phyloP scores from a whole-genome alignment of 192 early-diverging fungal species.

The Spizellomyces punctatus region DNA sequence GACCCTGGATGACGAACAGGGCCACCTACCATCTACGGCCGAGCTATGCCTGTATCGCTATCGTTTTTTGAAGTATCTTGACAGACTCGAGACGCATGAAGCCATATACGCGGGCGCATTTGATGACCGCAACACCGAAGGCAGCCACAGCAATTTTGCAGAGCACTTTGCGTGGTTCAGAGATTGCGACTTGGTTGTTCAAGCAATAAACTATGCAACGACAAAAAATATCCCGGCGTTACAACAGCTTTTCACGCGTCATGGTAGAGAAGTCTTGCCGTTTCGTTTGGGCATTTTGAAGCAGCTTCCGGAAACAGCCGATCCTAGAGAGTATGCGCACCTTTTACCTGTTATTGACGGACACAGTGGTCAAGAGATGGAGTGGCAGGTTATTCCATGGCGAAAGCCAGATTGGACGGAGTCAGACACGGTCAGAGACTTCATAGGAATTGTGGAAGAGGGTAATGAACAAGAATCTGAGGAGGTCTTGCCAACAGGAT shows the following conservation, averaged over 20 bases:
- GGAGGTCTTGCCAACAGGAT: background rate
- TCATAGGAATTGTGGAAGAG: conserved; percentile 36
- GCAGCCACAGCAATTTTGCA: conserved; percentile 34
- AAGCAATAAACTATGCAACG: conserved; percentile 61
- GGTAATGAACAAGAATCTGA: conserved; percentile 27
- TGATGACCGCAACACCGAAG: conserved; percentile 10
- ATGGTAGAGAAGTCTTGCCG: conserved; percentile 59
- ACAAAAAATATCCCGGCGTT: conserved; percentile 59
- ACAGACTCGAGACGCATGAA: conserved; percentile 63
- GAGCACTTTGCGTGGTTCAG: conserved; percentile 59
- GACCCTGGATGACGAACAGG: background rate
- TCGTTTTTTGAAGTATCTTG: conserved; percentile 62
- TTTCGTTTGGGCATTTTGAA: conserved; percentile 62
- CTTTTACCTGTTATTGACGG: conserved; percentile 34
- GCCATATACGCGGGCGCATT: conserved; percentile 47
- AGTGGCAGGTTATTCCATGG: conserved; percentile 57
- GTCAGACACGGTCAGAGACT: conserved; percentile 40
- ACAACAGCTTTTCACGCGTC: conserved; percentile 62
- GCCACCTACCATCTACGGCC: conserved; percentile 3
- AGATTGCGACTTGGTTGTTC: conserved; percentile 59
- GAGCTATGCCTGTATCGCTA: conserved; percentile 51
- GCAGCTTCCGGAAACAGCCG: conserved; percentile 62
- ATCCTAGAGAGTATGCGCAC: conserved; percentile 38
- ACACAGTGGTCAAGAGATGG: conserved; percentile 34
- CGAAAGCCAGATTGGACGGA: conserved; percentile 65